phyloP scores from a whole-genome alignment of 2,329 filamentous ascomycete species.

The Neofusicoccum cordaticola region DNA sequence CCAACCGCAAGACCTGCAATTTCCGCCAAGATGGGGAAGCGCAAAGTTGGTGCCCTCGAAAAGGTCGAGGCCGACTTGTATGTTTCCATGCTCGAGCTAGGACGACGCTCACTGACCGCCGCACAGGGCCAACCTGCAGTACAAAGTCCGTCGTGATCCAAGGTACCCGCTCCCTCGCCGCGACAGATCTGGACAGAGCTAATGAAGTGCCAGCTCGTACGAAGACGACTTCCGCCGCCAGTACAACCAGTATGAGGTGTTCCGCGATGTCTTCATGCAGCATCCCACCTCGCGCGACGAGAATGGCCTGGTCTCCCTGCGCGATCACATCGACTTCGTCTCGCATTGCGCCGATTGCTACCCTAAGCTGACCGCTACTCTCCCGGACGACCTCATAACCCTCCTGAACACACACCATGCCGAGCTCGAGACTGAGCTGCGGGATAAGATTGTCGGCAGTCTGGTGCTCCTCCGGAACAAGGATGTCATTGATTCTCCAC shows the following conservation, averaged over 20 bases:
- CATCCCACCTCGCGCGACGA: constrained; percentile 75
- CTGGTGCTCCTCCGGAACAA: constrained; percentile 85
- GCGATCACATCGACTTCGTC: constrained; percentile 89
- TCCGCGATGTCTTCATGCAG: constrained; percentile 85
- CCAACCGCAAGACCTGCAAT: not conserved
- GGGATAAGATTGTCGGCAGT: constrained; percentile 92
- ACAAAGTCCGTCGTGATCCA: constrained; percentile 87
- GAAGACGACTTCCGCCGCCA: constrained; percentile 84
- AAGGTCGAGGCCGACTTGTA: constrained; percentile 90
- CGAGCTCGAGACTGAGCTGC: constrained; percentile 74
- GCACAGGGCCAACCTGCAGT: constrained; percentile 73
- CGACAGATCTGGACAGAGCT: not conserved
- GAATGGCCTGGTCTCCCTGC: constrained; percentile 77
- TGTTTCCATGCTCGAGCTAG: not conserved
- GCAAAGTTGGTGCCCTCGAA: constrained; percentile 87
- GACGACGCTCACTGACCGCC: not conserved
- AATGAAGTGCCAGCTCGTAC: constrained; percentile 63
- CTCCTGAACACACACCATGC: constrained; percentile 82
- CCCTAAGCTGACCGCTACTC: constrained; percentile 71
- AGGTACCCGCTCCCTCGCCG: constrained; percentile 50
- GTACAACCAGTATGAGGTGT: constrained; percentile 86
- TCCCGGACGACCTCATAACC: constrained; percentile 75
- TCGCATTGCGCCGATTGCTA: constrained; percentile 94
- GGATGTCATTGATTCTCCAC: constrained; percentile 82
- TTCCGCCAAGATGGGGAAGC: constrained; percentile 65